Evolutionary conservation across 768 basidiomycete genomes (phyloP).

Genomic region (Xanthoconium purpureum): DNA sequence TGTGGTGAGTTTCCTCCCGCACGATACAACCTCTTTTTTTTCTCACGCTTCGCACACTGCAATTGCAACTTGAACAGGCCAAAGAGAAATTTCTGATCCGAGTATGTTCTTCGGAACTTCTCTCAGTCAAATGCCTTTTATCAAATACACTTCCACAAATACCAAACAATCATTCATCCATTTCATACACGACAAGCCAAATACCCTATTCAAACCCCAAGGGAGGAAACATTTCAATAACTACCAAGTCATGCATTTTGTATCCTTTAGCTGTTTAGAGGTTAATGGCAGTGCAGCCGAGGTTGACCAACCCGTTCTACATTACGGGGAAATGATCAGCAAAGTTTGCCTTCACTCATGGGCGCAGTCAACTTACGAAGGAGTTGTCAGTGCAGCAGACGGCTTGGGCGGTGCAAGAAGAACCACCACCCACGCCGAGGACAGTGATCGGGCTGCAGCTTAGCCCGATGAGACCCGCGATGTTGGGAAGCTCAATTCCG

Average conservation of each 20-base stretch:
- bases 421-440: not conserved
- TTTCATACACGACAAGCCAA: too few species aligned
- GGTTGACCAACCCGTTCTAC: conserved; percentile 8
- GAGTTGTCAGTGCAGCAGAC: conserved; percentile 14
- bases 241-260: not conserved
- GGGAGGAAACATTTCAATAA: too few species aligned
- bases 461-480: not conserved
- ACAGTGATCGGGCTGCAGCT: not conserved
- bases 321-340: not conserved
- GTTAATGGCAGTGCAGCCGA: conserved; percentile 12
- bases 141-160: too few species aligned
- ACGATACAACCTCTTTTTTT: too few species aligned
- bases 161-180: too few species aligned
- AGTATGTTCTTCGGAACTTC: too few species aligned
- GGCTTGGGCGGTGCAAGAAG: conserved; percentile 1
- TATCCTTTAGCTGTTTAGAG: not conserved
- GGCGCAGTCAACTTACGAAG: not conserved
- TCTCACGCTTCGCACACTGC: too few species aligned
- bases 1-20: too few species aligned
- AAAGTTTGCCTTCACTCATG: not conserved
- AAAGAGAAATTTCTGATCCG: too few species aligned
- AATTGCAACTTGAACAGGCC: too few species aligned
- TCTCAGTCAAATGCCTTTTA: too few species aligned
- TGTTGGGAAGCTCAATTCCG: not conserved
- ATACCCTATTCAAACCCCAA: too few species aligned